Base-by-base conservation (phyloP, 1,284 basidiomycete genomes). In the Papiliotrema laurentii region DNA sequence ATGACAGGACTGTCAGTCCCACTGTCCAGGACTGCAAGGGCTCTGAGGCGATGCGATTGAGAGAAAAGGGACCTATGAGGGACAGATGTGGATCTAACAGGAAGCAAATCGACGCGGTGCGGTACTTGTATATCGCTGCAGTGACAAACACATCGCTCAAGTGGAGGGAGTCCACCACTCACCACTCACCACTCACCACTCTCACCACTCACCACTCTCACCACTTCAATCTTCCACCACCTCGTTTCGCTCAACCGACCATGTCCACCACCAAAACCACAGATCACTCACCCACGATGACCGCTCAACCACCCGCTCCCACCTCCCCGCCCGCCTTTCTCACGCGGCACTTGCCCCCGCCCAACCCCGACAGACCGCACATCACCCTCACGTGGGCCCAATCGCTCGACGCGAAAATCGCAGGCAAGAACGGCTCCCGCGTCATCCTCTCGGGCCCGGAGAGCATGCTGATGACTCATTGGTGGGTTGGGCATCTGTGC, bases 391-490 rank as follows among this genome's bases (percentile, higher is more conserved):
- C 94, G 1, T 98, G 93, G 74, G 94, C 94, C 1, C 93, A 97
- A 69, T 94, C 90, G 1, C 76, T 93, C 41, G 93, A 98, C 75
- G 89, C 83, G 27, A 93, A 91, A 72, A 94, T 97, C 54, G 90
- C 90, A 0, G 91, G 89, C 0, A 71, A 73, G 4, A 77, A 78
- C 14, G 85, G 89, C 6, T 76, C 77, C 57, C 89, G 92, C 71
- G 80, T 98, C 30, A 79, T 82, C 18, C 77, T 98, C 45, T 93
- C 89, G 59, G 86, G 93, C 1, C 74, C 78, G 31, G 88, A 96
- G 65, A 93, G 88, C 69, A 87, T 94, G 86, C 63, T 83, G 39
- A 91, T 98, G 87, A 97, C 94, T 13, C 94, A 97, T 71, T 87
- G 86, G 89, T 91, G 34, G 40, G 76, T 60, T n/a, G n/a, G n/a